Evolutionary conservation across 148 eudicot genomes (phyloP), one percentile per base, ranked within the genome.

Genomic region (Cornus suecica): DNA sequence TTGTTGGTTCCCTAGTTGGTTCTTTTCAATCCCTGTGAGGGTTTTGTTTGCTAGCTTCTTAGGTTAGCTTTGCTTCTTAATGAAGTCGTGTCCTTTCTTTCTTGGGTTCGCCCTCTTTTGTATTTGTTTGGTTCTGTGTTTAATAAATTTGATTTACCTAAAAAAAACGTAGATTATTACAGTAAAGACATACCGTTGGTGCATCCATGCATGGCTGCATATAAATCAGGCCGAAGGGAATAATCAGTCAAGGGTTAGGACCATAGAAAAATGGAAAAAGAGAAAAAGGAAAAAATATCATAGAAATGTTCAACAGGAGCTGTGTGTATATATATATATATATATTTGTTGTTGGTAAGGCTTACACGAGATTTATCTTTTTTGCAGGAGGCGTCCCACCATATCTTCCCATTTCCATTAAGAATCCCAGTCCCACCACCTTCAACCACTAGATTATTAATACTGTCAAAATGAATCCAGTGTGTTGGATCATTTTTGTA

Each of bases 351-450:
- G 16, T 31, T 27, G n/a, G n/a, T 24, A 74, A 52, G 45, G 24
- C 84, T 85, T 83, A 91, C 95, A 28, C 56, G 83, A 15, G 79
- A 31, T 63, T 86, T 81, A 73, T 91, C 71, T 23, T 80, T 78
- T 87, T 91, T 94, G 86, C 98, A 93, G 27, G 97, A 89, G 45
- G 89, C 89, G 63, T 86, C 32, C 97, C 98, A 93, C 97, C 98
- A 93, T 15, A 86, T 83, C 34, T 80, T 74, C 6, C 97, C 98
- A 75, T 91, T 91, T 1, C 98, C 98, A 69, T 89, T 79, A 23
- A 93, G 80, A 13, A 76, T 73, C 54, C n/a, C n/a, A n/a, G n/a
- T n/a, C n/a, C 98, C 98, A 51, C 86, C 87, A 34, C 98, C 98
- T 72, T 70, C 45, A 31, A 93, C 82, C 0, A 37, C 18, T 3